A percentile compares a stretch with the other conserved stretches of the same genome.
phyloP scores from a whole-genome alignment of 1,139 yeast genomes.

The Blastobotrys niveus region DNA sequence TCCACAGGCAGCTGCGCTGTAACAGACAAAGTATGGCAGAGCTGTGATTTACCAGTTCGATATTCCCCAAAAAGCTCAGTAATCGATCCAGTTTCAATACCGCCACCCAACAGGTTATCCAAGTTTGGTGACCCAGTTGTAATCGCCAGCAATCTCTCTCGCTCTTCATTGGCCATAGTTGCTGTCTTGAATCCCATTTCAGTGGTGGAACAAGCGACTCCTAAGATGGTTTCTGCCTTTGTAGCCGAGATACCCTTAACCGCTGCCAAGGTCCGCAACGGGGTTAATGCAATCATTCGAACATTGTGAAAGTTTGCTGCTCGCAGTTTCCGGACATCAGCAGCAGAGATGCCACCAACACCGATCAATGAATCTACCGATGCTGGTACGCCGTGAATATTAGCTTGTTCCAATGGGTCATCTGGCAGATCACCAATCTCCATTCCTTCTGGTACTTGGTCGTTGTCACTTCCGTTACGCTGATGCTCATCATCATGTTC shows the following conservation, averaged over 20 bases:
- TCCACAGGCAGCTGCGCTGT: slow-evolving; percentile 96
- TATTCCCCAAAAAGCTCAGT: slow-evolving; percentile 97
- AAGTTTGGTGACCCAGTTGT: slow-evolving; percentile 94
- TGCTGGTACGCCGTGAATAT: slow-evolving; percentile 15
- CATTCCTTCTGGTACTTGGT: neutral
- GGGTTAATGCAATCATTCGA: slow-evolving; percentile 87
- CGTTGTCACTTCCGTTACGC: neutral
- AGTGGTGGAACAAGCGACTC: slow-evolving; percentile 79
- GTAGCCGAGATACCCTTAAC: slow-evolving; percentile 95
- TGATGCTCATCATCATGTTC: neutral
- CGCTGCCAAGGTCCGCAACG: slow-evolving; percentile 66
- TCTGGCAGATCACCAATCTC: slow-evolving; percentile 12
- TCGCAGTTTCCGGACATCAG: slow-evolving; percentile 73
- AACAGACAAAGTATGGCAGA: slow-evolving; percentile 94
- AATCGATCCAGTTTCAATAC: slow-evolving; percentile 94
- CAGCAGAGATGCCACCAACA: slow-evolving; percentile 63
- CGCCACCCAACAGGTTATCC: slow-evolving; percentile 93
- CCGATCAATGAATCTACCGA: slow-evolving; percentile 14
- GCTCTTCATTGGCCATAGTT: slow-evolving; percentile 82
- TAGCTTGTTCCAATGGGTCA: slow-evolving; percentile 16
- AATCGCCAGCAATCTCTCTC: slow-evolving; percentile 84
- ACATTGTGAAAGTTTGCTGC: slow-evolving; percentile 86
- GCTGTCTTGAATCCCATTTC: slow-evolving; percentile 99
- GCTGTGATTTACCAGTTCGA: slow-evolving; percentile 94
- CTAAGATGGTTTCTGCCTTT: slow-evolving; percentile 79